Evolutionary conservation across 306 rosid species (phyloP).

Genomic region (Vachellia collinsii): DNA sequence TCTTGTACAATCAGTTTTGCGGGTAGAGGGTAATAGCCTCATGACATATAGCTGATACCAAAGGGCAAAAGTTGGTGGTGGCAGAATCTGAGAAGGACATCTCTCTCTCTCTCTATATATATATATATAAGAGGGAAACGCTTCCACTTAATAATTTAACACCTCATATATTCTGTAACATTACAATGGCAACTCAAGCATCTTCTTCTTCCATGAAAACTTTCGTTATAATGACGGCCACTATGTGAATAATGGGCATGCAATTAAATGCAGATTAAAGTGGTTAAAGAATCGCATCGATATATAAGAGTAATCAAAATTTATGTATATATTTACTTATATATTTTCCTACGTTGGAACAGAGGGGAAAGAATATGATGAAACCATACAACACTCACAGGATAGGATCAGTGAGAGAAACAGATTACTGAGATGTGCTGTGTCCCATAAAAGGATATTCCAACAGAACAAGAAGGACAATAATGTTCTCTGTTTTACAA

Average conservation of each 20-base stretch:
- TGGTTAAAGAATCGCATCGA: slow-evolving; percentile 6
- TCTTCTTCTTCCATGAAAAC: neutral
- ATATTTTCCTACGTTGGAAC: neutral
- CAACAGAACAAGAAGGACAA: no score
- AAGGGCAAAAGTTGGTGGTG: neutral
- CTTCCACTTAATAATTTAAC: neutral
- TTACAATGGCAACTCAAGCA: neutral
- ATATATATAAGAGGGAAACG: neutral
- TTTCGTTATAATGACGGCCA: neutral
- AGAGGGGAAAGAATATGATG: neutral
- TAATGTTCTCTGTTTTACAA: no score
- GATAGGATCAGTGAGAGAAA: no score
- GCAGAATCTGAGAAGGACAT: slow-evolving; percentile 7
- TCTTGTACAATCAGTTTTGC: no score
- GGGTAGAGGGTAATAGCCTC: no score
- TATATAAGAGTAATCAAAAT: neutral
- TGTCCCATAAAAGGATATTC: no score
- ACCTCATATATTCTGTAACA: neutral
- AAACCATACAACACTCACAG: no score
- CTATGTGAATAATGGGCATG: neutral
- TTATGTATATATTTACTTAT: neutral
- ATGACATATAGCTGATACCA: neutral
- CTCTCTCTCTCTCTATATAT: neutral
- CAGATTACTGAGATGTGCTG: no score
- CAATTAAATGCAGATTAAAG: neutral